Conservation (phyloP, 345 rosid species). For the Diplotaxis tenuifolia region DNA sequence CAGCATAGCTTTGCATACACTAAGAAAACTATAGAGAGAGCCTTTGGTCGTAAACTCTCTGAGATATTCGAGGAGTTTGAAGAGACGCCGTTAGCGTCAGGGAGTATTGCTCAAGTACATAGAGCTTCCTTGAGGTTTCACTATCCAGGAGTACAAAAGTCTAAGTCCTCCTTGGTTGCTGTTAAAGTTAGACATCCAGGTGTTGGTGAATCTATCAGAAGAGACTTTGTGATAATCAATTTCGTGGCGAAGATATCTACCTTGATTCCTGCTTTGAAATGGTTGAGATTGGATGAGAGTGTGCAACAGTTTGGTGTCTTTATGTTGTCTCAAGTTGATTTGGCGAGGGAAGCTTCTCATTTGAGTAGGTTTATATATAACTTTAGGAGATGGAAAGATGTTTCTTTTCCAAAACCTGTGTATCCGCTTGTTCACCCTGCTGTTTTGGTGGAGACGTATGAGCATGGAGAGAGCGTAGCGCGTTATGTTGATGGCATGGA, state of each 20-base stretch:
- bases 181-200: slow-evolving; percentile 99
- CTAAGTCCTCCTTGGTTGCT: slow-evolving; percentile 78
- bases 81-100: slow-evolving; percentile 91
- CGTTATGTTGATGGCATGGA: slow-evolving; percentile 81
- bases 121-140: slow-evolving; percentile 79
- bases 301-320: slow-evolving; percentile 95
- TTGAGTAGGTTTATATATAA: slow-evolving; percentile 91
- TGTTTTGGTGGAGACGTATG: slow-evolving; percentile 94
- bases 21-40: slow-evolving; percentile 76
- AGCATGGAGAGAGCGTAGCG: slow-evolving; percentile 91
- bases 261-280: slow-evolving; percentile 72
- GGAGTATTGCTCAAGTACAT: slow-evolving; percentile 98
- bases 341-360: slow-evolving; percentile 98
- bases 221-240: slow-evolving; percentile 89
- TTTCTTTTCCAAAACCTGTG: slow-evolving; percentile 95
- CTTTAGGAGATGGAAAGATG: slow-evolving; percentile 96
- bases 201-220: slow-evolving; percentile 91
- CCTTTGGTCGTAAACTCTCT: slow-evolving; percentile 82
- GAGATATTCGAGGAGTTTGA: slow-evolving; percentile 88
- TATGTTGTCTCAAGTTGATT: slow-evolving; percentile 99
- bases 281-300: slow-evolving; percentile 97
- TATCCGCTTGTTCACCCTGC: slow-evolving; percentile 99
- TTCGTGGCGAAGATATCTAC: slow-evolving; percentile 67
- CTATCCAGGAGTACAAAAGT: slow-evolving; percentile 79
- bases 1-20: slow-evolving; percentile 88